Conservation (phyloP, 2,329 filamentous ascomycete genomes). For the Zalaria obscura region DNA sequence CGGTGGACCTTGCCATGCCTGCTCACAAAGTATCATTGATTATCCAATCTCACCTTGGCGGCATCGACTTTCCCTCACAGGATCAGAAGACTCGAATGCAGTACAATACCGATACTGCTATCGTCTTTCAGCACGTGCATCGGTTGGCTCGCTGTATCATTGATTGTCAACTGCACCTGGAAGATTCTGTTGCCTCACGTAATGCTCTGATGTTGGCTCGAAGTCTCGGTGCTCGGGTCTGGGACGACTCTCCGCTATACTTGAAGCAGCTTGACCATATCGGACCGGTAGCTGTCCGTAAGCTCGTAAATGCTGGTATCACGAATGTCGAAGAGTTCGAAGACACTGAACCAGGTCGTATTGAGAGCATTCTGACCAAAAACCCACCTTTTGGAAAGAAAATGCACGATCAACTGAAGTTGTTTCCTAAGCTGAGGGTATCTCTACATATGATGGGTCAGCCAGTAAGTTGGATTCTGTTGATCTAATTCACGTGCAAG, state of each 20-base stretch:
- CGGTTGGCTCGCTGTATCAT: constrained; percentile 62
- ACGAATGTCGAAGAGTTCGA: constrained; percentile 58
- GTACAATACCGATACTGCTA: constrained; percentile 43
- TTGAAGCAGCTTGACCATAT: constrained; percentile 72
- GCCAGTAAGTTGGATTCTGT: constrained; percentile 21
- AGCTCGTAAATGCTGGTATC: constrained; percentile 57
- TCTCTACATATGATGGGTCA: constrained; percentile 36
- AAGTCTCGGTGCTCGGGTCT: constrained; percentile 58
- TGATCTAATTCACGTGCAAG: too few species aligned
- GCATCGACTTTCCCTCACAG: constrained; percentile 45
- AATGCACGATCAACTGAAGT: constrained; percentile 47
- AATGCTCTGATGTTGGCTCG: constrained; percentile 65
- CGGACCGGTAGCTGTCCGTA: constrained; percentile 61
- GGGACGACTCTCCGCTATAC: constrained; percentile 72
- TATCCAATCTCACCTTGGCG: constrained; percentile 61
- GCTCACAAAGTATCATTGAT: constrained; percentile 66
- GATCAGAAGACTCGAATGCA: constrained; percentile 43
- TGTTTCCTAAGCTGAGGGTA: constrained; percentile 57
- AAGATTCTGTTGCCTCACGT: constrained; percentile 53
- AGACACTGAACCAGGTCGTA: constrained; percentile 49
- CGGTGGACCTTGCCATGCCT: constrained; percentile 48
- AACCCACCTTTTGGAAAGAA: constrained; percentile 74
- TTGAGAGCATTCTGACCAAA: constrained; percentile 63
- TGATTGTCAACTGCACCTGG: constrained; percentile 50
- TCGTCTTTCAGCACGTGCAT: constrained; percentile 55